Conservation (phyloP, 352 stramenopile species). For the Phytophthora capsici region DNA sequence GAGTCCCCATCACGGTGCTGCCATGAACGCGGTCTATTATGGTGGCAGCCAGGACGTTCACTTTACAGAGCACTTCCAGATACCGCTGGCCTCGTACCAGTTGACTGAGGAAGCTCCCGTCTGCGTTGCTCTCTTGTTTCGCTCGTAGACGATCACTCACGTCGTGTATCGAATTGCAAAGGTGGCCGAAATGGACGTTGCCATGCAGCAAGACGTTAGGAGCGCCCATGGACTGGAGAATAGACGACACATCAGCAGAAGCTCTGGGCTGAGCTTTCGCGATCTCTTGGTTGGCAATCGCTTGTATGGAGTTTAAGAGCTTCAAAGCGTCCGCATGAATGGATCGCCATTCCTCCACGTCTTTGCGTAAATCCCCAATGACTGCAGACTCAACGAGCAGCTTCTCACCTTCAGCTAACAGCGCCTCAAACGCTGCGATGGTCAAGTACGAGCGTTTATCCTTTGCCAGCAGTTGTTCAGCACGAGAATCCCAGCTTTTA, state of each 20-base stretch:
- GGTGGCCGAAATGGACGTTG: conserved; percentile 30
- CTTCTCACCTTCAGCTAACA: conserved; percentile 35
- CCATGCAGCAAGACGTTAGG: conserved; percentile 28
- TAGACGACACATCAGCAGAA: conserved; percentile 8
- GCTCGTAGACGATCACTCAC: conserved; percentile 18
- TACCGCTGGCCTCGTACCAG: conserved; percentile 30
- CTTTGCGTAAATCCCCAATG: conserved; percentile 30
- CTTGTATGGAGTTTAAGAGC: conserved; percentile 30
- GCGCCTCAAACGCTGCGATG: conserved; percentile 25
- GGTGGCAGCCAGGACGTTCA: conserved; percentile 33
- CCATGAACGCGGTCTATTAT: conserved; percentile 23
- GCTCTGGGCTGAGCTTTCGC: background rate
- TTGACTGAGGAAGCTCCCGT: conserved; percentile 22
- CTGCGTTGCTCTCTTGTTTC: conserved; percentile 20
- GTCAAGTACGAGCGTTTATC: background rate
- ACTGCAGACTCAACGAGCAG: conserved; percentile 32
- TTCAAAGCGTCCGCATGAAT: conserved; percentile 14
- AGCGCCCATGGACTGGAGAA: conserved; percentile 25
- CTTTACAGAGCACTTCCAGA: conserved; percentile 37
- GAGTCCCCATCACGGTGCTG: conserved; percentile 14
- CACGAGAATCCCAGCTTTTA: conserved; percentile 34
- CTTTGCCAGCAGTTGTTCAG: conserved; percentile 28
- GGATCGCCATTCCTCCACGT: conserved; percentile 40
- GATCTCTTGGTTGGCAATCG: conserved; percentile 35
- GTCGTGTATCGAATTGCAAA: conserved; percentile 15